Percentiles rank a stretch among this genome's conserved stretches.
These are phyloP conservation scores for Elsinoe batatas DNA, from an alignment of 2,329 filamentous ascomycete genomes.

Conservation along the genomic window DNA sequence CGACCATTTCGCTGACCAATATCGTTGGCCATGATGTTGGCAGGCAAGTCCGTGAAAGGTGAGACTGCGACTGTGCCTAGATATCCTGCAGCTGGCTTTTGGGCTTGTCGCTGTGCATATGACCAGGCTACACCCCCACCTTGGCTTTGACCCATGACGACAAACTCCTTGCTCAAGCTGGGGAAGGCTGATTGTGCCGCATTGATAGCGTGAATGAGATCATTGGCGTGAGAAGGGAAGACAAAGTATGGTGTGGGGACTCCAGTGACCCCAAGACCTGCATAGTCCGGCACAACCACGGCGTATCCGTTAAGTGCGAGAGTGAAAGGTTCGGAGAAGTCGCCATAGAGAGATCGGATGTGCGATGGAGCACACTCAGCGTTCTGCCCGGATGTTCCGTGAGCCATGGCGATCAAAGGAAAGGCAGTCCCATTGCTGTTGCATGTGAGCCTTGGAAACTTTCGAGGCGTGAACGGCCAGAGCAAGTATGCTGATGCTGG, in stretches of 20 bases:
- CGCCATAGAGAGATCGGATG: slow-evolving; percentile 22
- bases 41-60: slow-evolving; percentile 22
- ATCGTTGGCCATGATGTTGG: slow-evolving; percentile 19
- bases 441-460: slow-evolving; percentile 13
- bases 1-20: slow-evolving; percentile 16
- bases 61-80: slow-evolving; percentile 29
- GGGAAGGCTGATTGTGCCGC: slow-evolving; percentile 37
- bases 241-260: slow-evolving; percentile 33
- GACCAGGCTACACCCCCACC: slow-evolving; percentile 39
- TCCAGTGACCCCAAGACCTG: slow-evolving; percentile 19
- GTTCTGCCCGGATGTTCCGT: slow-evolving; percentile 21
- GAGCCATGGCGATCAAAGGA: slow-evolving; percentile 18
- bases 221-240: slow-evolving; percentile 32
- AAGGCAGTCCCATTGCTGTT: slow-evolving; percentile 12
- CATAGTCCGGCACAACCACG: slow-evolving; percentile 23
- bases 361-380: slow-evolving; percentile 20
- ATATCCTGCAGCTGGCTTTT: slow-evolving; percentile 27
- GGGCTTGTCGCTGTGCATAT: slow-evolving; percentile 27
- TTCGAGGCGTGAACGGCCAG: slow-evolving; percentile 36
- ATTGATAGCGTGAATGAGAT: slow-evolving; percentile 34
- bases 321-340: slow-evolving; percentile 21
- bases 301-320: slow-evolving; percentile 24
- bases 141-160: slow-evolving; percentile 39
- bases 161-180: slow-evolving; percentile 30
- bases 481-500: slow-evolving; percentile 43